Evolutionary conservation across 2,329 filamentous ascomycete genomes (phyloP).

Genomic region (Malbranchea zuffiana): DNA sequence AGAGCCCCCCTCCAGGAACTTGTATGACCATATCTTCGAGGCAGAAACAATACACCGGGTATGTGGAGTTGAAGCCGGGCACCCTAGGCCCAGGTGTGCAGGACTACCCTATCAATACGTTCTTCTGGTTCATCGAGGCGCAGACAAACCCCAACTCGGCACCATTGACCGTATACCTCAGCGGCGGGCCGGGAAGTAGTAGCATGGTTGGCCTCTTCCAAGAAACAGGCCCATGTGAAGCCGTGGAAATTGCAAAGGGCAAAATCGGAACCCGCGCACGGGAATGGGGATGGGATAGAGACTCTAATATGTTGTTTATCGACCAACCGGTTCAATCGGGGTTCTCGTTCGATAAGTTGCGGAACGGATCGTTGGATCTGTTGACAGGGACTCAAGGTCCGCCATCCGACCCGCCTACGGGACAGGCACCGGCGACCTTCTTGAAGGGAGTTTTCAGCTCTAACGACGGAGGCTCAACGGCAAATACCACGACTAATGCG

Average conservation of each 20-base stretch:
- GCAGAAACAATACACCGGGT: constrained; percentile 30
- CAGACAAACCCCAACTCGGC: constrained; percentile 34
- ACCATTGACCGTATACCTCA: constrained; percentile 37
- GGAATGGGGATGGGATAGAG: constrained; percentile 46
- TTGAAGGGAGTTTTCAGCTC: constrained; percentile 44
- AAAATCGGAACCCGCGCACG: constrained; percentile 31
- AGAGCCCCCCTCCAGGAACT: constrained; percentile 43
- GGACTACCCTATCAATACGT: constrained; percentile 12
- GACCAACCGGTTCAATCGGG: constrained; percentile 54
- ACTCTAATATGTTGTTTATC: constrained; percentile 57
- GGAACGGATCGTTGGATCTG: constrained; percentile 14
- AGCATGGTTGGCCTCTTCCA: constrained; percentile 32
- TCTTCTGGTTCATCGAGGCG: constrained; percentile 40
- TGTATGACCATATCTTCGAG: constrained; percentile 46
- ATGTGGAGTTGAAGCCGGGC: constrained; percentile 11
- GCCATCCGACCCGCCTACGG: constrained; percentile 31
- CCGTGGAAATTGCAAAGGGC: constrained; percentile 24
- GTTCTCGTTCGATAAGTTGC: constrained; percentile 14
- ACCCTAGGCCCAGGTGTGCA: constrained; percentile 11
- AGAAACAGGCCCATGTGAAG: constrained; percentile 39
- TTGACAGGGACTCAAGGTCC: constrained; percentile 9
- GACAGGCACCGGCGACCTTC: constrained; percentile 29
- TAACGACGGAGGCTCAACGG: constrained; percentile 33
- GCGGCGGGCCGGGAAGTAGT: constrained; percentile 38
- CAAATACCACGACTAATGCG: constrained; percentile 43